These are phyloP conservation scores for Sinapis alba DNA, from an alignment of 441 rosid genomes.

Conservation along the genomic window DNA sequence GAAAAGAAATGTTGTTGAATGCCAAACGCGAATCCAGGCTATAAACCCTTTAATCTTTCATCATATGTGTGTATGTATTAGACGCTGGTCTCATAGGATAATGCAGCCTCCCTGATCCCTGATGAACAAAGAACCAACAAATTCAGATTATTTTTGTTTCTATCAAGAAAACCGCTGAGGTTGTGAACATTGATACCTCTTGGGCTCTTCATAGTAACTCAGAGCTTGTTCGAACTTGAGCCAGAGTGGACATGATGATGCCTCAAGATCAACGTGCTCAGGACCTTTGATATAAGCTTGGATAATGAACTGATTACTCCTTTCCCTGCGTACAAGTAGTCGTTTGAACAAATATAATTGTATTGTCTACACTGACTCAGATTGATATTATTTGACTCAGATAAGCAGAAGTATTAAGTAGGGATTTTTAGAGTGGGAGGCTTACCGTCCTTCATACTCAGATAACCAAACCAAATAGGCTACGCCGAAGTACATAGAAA, in stretches of 20 bases:
- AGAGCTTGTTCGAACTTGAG: slow-evolving; percentile 41
- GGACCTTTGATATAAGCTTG: slow-evolving; percentile 83
- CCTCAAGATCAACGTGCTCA: slow-evolving; percentile 62
- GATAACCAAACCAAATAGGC: slow-evolving; percentile 85
- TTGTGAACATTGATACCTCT: slow-evolving; percentile 30
- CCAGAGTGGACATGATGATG: slow-evolving; percentile 43
- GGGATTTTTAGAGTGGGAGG: neutral
- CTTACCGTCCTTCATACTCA: slow-evolving; percentile 84
- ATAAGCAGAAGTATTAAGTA: neutral
- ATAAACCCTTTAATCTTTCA: slow-evolving; percentile 7
- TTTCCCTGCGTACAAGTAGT: slow-evolving; percentile 53
- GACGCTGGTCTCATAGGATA: slow-evolving; percentile 48
- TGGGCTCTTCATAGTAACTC: slow-evolving; percentile 40
- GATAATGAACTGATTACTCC: slow-evolving; percentile 68
- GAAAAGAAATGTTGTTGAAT: slow-evolving; percentile 18
- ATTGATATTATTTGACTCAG: slow-evolving; percentile 1
- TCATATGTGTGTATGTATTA: slow-evolving; percentile 4
- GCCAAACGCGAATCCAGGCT: slow-evolving; percentile 17
- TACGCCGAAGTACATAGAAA: slow-evolving; percentile 87
- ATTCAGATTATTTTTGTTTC: slow-evolving; percentile 31
- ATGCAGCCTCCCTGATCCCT: slow-evolving; percentile 70
- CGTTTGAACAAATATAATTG: neutral
- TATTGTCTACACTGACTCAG: neutral
- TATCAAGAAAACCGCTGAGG: slow-evolving; percentile 45
- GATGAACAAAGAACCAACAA: slow-evolving; percentile 19